Conservation (phyloP, 108 stramenopile genomes). For the Heterococcus sp. region DNA sequence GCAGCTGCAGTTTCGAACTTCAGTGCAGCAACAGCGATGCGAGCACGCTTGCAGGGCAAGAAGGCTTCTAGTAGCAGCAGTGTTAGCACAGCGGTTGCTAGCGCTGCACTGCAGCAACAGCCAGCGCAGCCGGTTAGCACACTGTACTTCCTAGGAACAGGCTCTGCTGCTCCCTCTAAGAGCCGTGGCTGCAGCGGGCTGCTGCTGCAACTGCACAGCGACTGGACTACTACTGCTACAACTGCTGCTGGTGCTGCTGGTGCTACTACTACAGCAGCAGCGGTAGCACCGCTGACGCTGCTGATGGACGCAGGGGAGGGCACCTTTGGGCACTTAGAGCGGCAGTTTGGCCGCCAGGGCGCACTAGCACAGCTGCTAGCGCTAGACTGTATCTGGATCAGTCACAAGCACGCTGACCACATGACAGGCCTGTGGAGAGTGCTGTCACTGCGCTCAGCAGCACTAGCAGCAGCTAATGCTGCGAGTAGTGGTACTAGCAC, state of each 20-base stretch:
- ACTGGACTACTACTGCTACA: neutral
- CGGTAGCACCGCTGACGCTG: conserved; percentile 55
- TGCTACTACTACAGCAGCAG: conserved; percentile 1
- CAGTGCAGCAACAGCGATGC: neutral
- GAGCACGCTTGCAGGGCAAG: neutral
- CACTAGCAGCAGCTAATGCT: neutral
- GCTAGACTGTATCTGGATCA: conserved; percentile 87
- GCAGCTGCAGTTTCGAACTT: conserved; percentile 1
- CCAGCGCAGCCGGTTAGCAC: neutral
- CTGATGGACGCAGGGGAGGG: conserved; percentile 93
- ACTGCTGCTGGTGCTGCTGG: neutral
- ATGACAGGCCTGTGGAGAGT: conserved; percentile 84
- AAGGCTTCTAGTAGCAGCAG: too few species aligned
- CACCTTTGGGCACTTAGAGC: conserved; percentile 77
- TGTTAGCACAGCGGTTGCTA: neutral
- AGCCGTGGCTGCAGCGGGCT: conserved; percentile 93
- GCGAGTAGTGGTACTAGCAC: neutral
- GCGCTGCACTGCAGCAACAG: neutral
- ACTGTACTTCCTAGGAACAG: conserved; percentile 90
- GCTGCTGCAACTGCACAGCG: conserved; percentile 50
- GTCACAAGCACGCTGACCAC: conserved; percentile 96
- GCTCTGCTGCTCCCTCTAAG: conserved; percentile 92
- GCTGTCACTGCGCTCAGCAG: conserved; percentile 27
- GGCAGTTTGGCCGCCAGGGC: conserved; percentile 33
- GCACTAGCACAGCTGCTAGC: conserved; percentile 15